Percentiles rank a stretch among this genome's conserved stretches.
Evolutionary conservation across 257 asterid genomes (phyloP).

Genomic region (Solanum infundibuliforme): DNA sequence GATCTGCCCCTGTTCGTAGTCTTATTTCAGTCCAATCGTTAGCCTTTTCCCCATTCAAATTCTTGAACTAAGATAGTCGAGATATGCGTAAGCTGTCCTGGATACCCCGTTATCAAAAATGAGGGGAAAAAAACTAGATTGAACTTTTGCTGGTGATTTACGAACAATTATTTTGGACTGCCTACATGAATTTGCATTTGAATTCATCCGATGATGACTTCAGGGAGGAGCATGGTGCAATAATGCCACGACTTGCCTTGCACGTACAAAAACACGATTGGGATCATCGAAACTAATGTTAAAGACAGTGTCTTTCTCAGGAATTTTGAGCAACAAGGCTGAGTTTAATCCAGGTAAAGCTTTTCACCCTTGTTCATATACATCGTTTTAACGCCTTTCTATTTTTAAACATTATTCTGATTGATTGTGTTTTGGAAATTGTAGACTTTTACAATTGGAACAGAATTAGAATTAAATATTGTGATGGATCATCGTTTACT

Average conservation of each 20-base stretch:
- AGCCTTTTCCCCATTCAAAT: not conserved
- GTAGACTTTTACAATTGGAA: conserved; percentile 84
- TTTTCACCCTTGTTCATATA: not conserved
- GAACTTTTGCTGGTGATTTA: not conserved
- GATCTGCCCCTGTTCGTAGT: no score
- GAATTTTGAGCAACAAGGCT: conserved; percentile 57
- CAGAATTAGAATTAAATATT: conserved; percentile 61
- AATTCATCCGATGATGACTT: not conserved
- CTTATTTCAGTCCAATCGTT: not conserved
- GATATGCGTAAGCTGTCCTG: not conserved
- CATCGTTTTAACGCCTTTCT: not conserved
- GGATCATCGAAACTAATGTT: conserved; percentile 78
- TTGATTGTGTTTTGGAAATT: not conserved
- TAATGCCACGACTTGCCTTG: conserved; percentile 44
- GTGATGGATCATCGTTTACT: conserved; percentile 88
- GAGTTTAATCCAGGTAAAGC: conserved; percentile 61
- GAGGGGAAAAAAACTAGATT: no score
- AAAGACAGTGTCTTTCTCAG: conserved; percentile 46
- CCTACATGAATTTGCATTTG: not conserved
- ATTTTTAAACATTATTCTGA: not conserved
- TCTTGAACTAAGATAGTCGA: not conserved
- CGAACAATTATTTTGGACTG: not conserved
- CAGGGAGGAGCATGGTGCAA: conserved; percentile 99
- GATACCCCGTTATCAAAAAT: not conserved
- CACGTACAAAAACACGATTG: conserved; percentile 26